Evolutionary conservation across 306 rosid genomes (phyloP).

Genomic region (Acacia melanoxylon): DNA sequence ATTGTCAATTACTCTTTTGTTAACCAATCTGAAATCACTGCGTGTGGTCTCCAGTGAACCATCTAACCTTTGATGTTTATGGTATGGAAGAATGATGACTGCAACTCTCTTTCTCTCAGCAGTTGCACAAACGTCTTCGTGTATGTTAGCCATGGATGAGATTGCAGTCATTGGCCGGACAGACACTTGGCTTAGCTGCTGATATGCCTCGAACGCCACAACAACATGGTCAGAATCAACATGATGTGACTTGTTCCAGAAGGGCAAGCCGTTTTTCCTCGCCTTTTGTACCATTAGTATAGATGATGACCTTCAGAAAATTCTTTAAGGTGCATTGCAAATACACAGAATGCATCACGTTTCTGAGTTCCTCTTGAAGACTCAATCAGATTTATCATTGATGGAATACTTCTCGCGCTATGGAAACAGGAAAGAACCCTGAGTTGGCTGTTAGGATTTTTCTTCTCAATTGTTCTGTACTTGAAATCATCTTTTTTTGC

Average conservation of each 20-base stretch:
- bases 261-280: constrained; percentile 76
- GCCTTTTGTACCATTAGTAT: constrained; percentile 79
- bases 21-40: constrained; percentile 60
- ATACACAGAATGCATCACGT: constrained; percentile 60
- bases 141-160: constrained; percentile 66
- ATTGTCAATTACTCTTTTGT: constrained; percentile 65
- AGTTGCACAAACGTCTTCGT: constrained; percentile 79
- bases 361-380: constrained; percentile 72
- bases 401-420: constrained; percentile 62
- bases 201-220: constrained; percentile 77
- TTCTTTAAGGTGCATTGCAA: constrained; percentile 86
- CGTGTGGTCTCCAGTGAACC: constrained; percentile 59
- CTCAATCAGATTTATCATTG: constrained; percentile 73
- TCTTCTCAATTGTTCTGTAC: constrained; percentile 59
- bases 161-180: constrained; percentile 79
- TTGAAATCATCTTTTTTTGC: constrained; percentile 49
- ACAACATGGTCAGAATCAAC: constrained; percentile 47
- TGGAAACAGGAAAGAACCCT: constrained; percentile 74
- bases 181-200: constrained; percentile 64
- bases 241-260: constrained; percentile 53
- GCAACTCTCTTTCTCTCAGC: constrained; percentile 69
- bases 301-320: constrained; percentile 81
- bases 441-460: constrained; percentile 52
- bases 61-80: constrained; percentile 77
- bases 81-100: constrained; percentile 81